Percentiles rank a stretch among this genome's conserved stretches.
phyloP scores from a whole-genome alignment of 139 green algal species.

The Chlamydomonas incerta region DNA sequence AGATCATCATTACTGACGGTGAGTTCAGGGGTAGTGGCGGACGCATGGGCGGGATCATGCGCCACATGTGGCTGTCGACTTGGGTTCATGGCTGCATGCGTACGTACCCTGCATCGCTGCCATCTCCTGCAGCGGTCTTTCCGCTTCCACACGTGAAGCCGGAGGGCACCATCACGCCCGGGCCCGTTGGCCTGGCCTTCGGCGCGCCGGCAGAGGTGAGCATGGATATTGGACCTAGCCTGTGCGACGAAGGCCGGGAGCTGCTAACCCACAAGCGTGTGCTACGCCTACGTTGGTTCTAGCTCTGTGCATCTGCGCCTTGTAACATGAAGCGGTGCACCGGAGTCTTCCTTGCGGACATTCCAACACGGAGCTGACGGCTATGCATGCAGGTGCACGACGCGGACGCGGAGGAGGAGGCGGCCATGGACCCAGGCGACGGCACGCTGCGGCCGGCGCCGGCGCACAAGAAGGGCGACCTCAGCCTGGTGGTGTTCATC shows the following conservation, averaged over 20 bases:
- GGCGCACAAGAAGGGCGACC: constrained; percentile 44
- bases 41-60: background rate
- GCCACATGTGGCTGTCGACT: no score
- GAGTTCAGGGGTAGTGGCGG: background rate
- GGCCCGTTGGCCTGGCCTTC: background rate
- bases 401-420: constrained; percentile 8
- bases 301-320: no score
- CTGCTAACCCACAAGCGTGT: no score
- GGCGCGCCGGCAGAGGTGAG: background rate
- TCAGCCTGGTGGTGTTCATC: constrained; percentile 52
- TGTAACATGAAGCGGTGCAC: no score
- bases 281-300: no score
- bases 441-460: constrained; percentile 56
- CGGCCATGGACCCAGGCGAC: background rate
- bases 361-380: no score
- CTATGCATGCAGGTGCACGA: constrained; percentile 9
- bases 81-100: background rate
- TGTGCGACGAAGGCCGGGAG: no score
- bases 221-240: no score
- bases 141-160: constrained; percentile 8
- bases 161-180: constrained; percentile 18
- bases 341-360: no score
- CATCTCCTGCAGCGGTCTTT: background rate
- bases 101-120: background rate
- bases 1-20: constrained; percentile 70